These are phyloP conservation scores for Yamadazyma atlantica DNA, from an alignment of 1,139 yeast species.

Conservation along the genomic window DNA sequence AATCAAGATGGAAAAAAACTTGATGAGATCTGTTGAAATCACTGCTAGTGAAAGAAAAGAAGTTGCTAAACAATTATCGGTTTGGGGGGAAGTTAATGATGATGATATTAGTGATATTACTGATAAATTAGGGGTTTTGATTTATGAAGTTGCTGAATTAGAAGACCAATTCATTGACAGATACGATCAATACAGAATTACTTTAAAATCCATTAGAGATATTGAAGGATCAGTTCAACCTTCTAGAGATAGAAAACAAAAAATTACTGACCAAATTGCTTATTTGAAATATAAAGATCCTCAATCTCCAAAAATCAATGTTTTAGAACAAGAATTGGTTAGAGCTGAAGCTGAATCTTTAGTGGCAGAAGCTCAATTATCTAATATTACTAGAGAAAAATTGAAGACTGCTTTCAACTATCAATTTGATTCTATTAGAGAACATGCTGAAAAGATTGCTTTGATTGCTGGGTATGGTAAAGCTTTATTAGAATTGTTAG, in stretches of 20 bases:
- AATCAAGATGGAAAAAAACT: conserved; percentile 80
- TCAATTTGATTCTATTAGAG: conserved; percentile 81
- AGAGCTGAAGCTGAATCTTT: conserved; percentile 89
- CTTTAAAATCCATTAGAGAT: conserved; percentile 77
- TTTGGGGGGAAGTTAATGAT: conserved; percentile 85
- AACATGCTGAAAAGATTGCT: conserved; percentile 80
- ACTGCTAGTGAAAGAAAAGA: conserved; percentile 78
- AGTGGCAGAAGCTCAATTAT: conserved; percentile 88
- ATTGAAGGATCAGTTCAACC: conserved; percentile 88
- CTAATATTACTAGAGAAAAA: conserved; percentile 84
- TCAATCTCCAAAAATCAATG: conserved; percentile 76
- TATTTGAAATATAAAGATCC: conserved; percentile 83
- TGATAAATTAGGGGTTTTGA: conserved; percentile 80
- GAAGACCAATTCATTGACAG: conserved; percentile 87
- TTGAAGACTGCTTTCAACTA: conserved; percentile 82
- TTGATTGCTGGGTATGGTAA: conserved; percentile 88
- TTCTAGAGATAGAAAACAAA: conserved; percentile 81
- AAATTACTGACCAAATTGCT: conserved; percentile 82
- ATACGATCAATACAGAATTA: conserved; percentile 83
- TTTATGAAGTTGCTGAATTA: conserved; percentile 81
- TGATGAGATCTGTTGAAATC: conserved; percentile 75
- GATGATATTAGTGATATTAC: conserved; percentile 84
- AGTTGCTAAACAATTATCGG: conserved; percentile 78
- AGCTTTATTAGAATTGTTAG: conserved; percentile 77
- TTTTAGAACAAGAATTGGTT: conserved; percentile 83